These are phyloP conservation scores for Leptodontidium sp. DNA, from an alignment of 2,329 filamentous ascomycete species.

Conservation along the genomic window DNA sequence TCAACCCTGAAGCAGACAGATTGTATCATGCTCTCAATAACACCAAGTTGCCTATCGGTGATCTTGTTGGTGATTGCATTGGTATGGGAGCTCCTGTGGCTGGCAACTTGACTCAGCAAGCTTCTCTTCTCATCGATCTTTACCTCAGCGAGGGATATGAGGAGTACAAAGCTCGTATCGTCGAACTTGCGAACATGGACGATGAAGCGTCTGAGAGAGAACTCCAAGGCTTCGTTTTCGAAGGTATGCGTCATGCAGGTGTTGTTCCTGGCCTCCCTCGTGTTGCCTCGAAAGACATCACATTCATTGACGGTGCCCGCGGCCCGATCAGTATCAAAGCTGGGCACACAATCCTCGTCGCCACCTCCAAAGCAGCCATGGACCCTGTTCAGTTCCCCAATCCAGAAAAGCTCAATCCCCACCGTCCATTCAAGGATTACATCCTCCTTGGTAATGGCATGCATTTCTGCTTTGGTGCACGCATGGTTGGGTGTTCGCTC, in stretches of 20 bases:
- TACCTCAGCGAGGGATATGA: slow-evolving; percentile 59
- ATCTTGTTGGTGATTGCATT: slow-evolving; percentile 59
- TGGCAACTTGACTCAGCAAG: slow-evolving; percentile 61
- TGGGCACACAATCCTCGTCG: slow-evolving; percentile 52
- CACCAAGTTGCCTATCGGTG: slow-evolving; percentile 55
- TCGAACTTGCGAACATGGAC: slow-evolving; percentile 57
- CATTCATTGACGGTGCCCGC: slow-evolving; percentile 54
- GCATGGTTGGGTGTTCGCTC: slow-evolving; percentile 50
- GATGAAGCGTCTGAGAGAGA: slow-evolving; percentile 53
- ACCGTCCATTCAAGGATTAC: slow-evolving; percentile 51
- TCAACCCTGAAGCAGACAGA: slow-evolving; percentile 58
- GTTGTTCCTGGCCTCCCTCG: slow-evolving; percentile 61
- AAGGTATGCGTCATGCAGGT: slow-evolving; percentile 62
- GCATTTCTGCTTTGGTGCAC: slow-evolving; percentile 52
- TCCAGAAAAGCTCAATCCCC: slow-evolving; percentile 53
- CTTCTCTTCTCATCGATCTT: slow-evolving; percentile 60
- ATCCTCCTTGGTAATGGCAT: slow-evolving; percentile 51
- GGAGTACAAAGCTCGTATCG: slow-evolving; percentile 58
- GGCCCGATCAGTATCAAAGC: slow-evolving; percentile 56
- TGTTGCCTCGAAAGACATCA: slow-evolving; percentile 54
- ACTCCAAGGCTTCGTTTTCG: slow-evolving; percentile 61
- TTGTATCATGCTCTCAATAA: slow-evolving; percentile 58
- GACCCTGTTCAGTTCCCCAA: slow-evolving; percentile 52
- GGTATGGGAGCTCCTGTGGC: slow-evolving; percentile 58
- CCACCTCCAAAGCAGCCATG: slow-evolving; percentile 54